Base-by-base conservation (phyloP, 1,139 yeast genomes). In the Lodderomyces jiufengensis region DNA sequence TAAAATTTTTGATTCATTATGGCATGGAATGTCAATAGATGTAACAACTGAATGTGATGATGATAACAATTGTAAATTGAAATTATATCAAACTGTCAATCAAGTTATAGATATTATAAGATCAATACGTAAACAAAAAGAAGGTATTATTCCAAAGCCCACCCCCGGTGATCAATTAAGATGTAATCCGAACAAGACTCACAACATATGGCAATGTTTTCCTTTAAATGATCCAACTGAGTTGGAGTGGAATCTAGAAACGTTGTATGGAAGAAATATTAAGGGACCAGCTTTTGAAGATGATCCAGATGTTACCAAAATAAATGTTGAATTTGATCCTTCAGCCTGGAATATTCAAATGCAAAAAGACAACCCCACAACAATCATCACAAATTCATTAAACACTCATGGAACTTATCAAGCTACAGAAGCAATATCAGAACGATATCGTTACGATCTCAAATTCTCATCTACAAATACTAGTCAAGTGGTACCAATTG, bases 11-110 rank as follows among this genome's bases (percentile, higher is more conserved):
- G 96, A 88, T 52, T 82, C 97, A 0, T 80, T 83, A 46, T 92
- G 97, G 97, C 95, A 90, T 47, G 79, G 92, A 16, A 83, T 94
- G 88, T 76, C 96, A 1, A 78, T 92, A 36, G 97, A 92, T 54
- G 70, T 88, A 18, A 61, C 63, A n/a, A 81, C 92, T 0, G 65
- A 62, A 15, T 80, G 88, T 44, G 51, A 39, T 18, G 45, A 42
- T 5, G 41, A 36, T 3, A 51, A 51, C n/a, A 9, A n/a, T 9
- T 84, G 94, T 47, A 59, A 61, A 24, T 73, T 75, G 50, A 58
- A 65, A 16, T 73, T 92, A 77, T 66, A 71, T 21, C 95, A 86
- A 50, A 64, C 76, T n/a, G 78, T 92, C 15, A 83, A 81, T 46
- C 73, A 83, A 36, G 88, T 88, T 2, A 65, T 86, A 23, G 86